Conservation (phyloP, 1,284 basidiomycete genomes). For the Irpex sp. region DNA sequence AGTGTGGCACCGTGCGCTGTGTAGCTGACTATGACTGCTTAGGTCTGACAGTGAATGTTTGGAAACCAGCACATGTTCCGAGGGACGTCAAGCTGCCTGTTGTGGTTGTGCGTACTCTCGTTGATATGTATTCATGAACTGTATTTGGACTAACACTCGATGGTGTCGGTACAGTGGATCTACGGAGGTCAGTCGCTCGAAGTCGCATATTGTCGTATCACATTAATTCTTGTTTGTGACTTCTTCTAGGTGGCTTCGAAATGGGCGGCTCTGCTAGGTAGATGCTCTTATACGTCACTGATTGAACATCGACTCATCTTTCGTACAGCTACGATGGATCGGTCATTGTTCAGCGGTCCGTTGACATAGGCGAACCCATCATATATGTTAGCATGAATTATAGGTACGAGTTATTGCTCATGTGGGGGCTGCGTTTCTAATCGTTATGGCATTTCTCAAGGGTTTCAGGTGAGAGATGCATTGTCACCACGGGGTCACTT, state of each 20-base stretch:
- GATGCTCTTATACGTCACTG: not conserved
- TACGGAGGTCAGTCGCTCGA: slow-evolving; percentile 37
- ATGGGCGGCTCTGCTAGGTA: not conserved
- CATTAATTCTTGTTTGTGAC: not conserved
- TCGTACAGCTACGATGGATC: slow-evolving; percentile 13
- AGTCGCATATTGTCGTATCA: not conserved
- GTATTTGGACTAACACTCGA: not conserved
- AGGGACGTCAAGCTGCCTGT: slow-evolving; percentile 47
- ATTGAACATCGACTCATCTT: not conserved
- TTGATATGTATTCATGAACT: not conserved
- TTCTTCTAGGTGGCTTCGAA: slow-evolving; percentile 5
- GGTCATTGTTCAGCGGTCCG: slow-evolving; percentile 44
- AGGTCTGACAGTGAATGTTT: slow-evolving; percentile 58
- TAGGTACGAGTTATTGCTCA: slow-evolving; percentile 10
- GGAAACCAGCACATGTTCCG: slow-evolving; percentile 38
- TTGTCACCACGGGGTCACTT: not conserved
- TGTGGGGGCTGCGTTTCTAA: no score
- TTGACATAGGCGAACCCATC: slow-evolving; percentile 25
- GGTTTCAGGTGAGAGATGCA: not conserved
- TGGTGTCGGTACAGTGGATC: slow-evolving; percentile 36
- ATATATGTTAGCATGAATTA: slow-evolving; percentile 27
- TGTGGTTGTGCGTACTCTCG: slow-evolving; percentile 37
- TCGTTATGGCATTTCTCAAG: not conserved
- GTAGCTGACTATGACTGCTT: not conserved
- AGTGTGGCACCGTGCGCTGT: not conserved